phyloP scores from a whole-genome alignment of 371 early-diverging fungal genomes.

The Mortierella sp. region DNA sequence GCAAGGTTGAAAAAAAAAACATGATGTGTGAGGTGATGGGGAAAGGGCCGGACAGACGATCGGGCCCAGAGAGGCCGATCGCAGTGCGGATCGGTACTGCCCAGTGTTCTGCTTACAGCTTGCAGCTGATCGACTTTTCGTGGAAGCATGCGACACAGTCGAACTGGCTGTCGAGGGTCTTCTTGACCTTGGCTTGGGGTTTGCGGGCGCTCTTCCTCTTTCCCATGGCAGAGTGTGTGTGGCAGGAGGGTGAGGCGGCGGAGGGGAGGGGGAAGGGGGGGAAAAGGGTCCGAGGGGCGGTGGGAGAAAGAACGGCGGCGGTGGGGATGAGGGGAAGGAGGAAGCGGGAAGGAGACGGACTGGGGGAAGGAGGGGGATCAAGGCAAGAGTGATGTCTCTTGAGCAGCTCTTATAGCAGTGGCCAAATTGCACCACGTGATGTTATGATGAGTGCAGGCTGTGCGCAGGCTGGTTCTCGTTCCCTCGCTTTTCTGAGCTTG shows the following conservation, averaged over 20 bases:
- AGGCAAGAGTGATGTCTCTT: too few species aligned
- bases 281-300: not conserved
- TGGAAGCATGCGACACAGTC: constrained; percentile 94
- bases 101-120: constrained; percentile 70
- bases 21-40: too few species aligned
- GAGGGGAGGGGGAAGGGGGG: not conserved
- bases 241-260: not conserved
- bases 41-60: too few species aligned
- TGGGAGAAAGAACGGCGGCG: too few species aligned
- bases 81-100: too few species aligned
- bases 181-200: constrained; percentile 74
- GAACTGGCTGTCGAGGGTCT: constrained; percentile 82
- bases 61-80: too few species aligned
- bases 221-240: constrained; percentile 67
- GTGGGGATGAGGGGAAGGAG: not conserved
- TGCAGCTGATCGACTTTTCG: constrained; percentile 81
- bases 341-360: too few species aligned
- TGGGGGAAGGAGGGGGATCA: not conserved
- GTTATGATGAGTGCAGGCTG: too few species aligned
- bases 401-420: too few species aligned
- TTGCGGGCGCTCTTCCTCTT: constrained; percentile 88
- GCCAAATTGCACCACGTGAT: too few species aligned
- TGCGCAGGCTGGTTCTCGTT: too few species aligned
- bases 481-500: too few species aligned
- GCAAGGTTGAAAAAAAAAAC: not conserved